Evolutionary conservation across 176 grass and related monocot species (phyloP), one percentile per base, ranked within the genome.

Genomic region (Paspalum notatum): DNA sequence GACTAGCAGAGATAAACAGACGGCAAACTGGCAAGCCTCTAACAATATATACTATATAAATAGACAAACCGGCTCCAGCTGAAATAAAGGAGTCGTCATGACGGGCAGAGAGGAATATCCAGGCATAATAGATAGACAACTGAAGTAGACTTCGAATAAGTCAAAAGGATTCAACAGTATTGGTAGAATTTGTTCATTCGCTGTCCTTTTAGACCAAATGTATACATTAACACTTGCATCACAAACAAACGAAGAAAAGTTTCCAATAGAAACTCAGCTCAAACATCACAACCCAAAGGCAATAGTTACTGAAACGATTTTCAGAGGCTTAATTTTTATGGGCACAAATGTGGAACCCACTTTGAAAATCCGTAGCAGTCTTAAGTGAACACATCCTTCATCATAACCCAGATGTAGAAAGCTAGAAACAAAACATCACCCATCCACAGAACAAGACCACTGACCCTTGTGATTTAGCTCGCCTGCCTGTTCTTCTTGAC

Each of bases 401-500:
- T 78, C 83, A 65, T 71, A 63, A 27, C 27, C 58, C 55, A 82
- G 62, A 70, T 51, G 37, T 76, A 62, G 53, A 75, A 60, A 52
- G 45, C 14, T 45, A 12, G 21, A 87, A n/a, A n/a, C 32, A 32
- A 32, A 32, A 32, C 32, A 32, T 2, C 32, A 32, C 32, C 32
- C 32, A 32, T 32, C 32, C 32, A 32, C 32, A 32, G 32, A 32
- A 32, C 32, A 32, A 32, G 32, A 32, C 32, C 32, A 32, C 3
- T 32, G 32, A 32, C 32, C 32, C 32, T 32, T 32, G 32, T 32
- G 32, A 32, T 32, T 32, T 32, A 32, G 32, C 32, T 32, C 32
- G 32, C 32, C 32, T 32, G 32, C 32, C 32, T 32, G 32, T 32
- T 32, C 32, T 94, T 97, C 92, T 94, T 94, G 53, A 63, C 53